Percentiles rank a stretch among this genome's conserved stretches.
These are phyloP conservation scores for Alisma plantagoaquatica DNA, from an alignment of 106 monocot species.

Conservation along the genomic window DNA sequence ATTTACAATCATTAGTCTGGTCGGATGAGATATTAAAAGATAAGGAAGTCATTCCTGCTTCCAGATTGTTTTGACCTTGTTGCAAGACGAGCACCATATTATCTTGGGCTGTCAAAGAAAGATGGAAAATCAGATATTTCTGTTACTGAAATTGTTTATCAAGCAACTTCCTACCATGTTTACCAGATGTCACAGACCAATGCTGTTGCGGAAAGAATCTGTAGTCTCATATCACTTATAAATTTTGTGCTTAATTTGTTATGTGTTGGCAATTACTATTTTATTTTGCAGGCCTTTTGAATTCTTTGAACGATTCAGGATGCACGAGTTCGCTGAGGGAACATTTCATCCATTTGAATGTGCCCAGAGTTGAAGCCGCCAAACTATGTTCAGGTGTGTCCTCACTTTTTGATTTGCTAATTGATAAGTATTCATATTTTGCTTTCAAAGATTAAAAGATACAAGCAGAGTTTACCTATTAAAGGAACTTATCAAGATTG, in stretches of 20 bases:
- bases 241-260: background rate
- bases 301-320: slow-evolving; percentile 66
- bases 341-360: slow-evolving; percentile 74
- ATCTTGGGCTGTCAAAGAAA: background rate
- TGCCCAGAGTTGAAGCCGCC: slow-evolving; percentile 74
- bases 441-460: no score
- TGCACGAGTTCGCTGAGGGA: slow-evolving; percentile 83
- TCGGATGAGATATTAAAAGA: no score
- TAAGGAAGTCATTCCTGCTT: no score
- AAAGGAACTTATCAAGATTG: no score
- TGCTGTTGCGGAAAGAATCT: background rate
- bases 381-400: no score
- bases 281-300: slow-evolving; percentile 49
- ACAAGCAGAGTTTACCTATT: no score
- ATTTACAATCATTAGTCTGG: no score
- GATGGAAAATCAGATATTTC: background rate
- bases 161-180: background rate
- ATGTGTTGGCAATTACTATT: background rate
- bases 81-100: no score
- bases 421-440: no score
- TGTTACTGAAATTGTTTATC: background rate
- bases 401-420: no score
- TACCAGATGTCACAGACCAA: background rate
- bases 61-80: no score
- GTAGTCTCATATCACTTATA: background rate